Evolutionary conservation across 2,329 filamentous ascomycete species (phyloP).

Genomic region (Sclerotinia spermophila): DNA sequence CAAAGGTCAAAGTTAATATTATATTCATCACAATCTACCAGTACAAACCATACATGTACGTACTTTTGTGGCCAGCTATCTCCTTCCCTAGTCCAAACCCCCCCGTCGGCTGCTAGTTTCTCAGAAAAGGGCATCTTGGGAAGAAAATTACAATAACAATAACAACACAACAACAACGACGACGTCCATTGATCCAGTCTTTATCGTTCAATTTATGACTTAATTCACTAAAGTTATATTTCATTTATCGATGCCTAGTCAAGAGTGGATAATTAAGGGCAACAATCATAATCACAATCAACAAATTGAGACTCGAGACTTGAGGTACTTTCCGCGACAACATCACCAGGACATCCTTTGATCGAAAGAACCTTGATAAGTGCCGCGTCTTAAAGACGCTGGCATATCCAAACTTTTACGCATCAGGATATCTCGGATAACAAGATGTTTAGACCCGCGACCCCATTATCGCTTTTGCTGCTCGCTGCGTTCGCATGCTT

Average conservation of each 20-base stretch:
- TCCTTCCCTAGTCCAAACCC: neutral
- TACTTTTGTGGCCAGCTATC: neutral
- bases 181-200: neutral
- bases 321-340: neutral
- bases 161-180: neutral
- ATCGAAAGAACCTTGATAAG: slow-evolving; percentile 13
- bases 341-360: slow-evolving; percentile 12
- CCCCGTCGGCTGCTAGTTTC: neutral
- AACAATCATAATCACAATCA: neutral
- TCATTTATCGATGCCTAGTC: slow-evolving; percentile 2
- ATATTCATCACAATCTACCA: neutral
- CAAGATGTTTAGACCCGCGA: slow-evolving; percentile 77
- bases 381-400: slow-evolving; percentile 47
- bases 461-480: slow-evolving; percentile 82
- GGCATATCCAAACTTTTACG: slow-evolving; percentile 35
- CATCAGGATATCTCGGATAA: slow-evolving; percentile 23
- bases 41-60: neutral
- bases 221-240: neutral
- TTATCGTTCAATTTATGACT: neutral
- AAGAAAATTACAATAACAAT: neutral
- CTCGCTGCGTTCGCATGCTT: slow-evolving; percentile 81
- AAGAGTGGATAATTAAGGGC: neutral
- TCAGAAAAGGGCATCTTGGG: neutral
- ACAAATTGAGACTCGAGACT: slow-evolving; percentile 5
- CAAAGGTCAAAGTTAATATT: neutral